Percentiles rank a stretch among this genome's conserved stretches.
These are phyloP conservation scores for Fonsecaea nubica DNA, from an alignment of 2,329 filamentous ascomycete genomes.

Conservation along the genomic window DNA sequence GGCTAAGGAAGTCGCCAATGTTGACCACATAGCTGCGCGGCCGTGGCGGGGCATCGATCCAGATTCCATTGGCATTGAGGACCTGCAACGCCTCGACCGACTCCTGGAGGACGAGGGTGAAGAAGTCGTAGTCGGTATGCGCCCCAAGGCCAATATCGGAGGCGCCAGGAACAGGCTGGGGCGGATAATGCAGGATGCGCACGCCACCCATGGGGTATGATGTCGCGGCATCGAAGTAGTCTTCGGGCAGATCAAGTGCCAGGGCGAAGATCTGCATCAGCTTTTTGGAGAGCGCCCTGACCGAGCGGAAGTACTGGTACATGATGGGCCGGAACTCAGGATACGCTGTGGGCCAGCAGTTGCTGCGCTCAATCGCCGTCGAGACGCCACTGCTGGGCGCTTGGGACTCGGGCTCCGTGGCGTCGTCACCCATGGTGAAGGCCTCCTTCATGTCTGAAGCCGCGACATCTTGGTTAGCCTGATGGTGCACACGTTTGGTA, in stretches of 20 bases:
- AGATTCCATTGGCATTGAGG: slow-evolving; percentile 50
- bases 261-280: slow-evolving; percentile 46
- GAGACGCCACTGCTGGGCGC: not conserved
- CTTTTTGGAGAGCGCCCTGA: slow-evolving; percentile 11
- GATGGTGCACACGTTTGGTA: not conserved
- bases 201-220: slow-evolving; percentile 53
- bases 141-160: slow-evolving; percentile 48
- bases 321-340: slow-evolving; percentile 15
- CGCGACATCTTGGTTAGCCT: slow-evolving; percentile 4
- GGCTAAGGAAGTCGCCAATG: slow-evolving; percentile 58
- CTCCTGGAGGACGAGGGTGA: slow-evolving; percentile 61
- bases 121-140: slow-evolving; percentile 57
- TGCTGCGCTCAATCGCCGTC: slow-evolving; percentile 2
- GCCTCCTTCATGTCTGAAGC: slow-evolving; percentile 15
- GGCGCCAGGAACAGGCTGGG: slow-evolving; percentile 37
- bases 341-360: slow-evolving; percentile 14
- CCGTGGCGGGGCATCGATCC: slow-evolving; percentile 50
- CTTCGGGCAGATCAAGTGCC: slow-evolving; percentile 47
- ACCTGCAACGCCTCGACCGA: slow-evolving; percentile 59
- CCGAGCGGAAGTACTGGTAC: slow-evolving; percentile 15
- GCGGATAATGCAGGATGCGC: slow-evolving; percentile 53
- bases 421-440: slow-evolving; percentile 16
- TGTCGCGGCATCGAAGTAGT: slow-evolving; percentile 46
- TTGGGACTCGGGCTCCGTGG: slow-evolving; percentile 15
- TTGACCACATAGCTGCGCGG: slow-evolving; percentile 57